Conservation (phyloP, 1,284 basidiomycete genomes). For the Cryptococcus hybrid region DNA sequence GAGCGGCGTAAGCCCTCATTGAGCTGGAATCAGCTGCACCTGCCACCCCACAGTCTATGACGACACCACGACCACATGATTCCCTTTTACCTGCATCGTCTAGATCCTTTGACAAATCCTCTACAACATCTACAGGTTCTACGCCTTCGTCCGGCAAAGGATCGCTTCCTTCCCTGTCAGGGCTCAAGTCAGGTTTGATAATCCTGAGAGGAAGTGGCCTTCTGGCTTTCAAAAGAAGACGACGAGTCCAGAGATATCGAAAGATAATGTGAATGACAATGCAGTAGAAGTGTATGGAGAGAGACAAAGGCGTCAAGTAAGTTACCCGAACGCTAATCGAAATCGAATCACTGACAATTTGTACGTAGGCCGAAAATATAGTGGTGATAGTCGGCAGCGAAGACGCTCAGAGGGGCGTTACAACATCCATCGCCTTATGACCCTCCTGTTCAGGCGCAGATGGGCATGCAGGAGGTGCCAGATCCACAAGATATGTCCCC, state of each 20-base stretch:
- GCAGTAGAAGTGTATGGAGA: too few relatives aligned
- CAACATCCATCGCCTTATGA: neutral
- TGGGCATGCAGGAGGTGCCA: neutral
- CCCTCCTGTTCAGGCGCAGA: neutral
- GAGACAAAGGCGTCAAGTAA: too few relatives aligned
- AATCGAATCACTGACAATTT: too few relatives aligned
- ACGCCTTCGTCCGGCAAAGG: neutral
- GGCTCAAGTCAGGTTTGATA: neutral
- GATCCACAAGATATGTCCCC: slow-evolving; percentile 4
- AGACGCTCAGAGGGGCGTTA: neutral
- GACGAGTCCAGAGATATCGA: slow-evolving; percentile 9
- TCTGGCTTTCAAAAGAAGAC: neutral
- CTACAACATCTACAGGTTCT: neutral
- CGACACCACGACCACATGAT: neutral
- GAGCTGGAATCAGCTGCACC: too few relatives aligned
- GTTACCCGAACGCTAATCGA: too few relatives aligned
- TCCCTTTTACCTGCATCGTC: neutral
- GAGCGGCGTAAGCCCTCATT: slow-evolving; percentile 4
- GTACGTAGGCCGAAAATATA: too few relatives aligned
- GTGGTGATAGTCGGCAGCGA: neutral
- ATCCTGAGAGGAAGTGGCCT: neutral
- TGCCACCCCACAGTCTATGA: neutral
- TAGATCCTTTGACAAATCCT: neutral
- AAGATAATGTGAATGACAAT: neutral
- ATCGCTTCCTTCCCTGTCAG: neutral